Evolutionary conservation across 2,329 filamentous ascomycete genomes (phyloP).

Genomic region (Cadophora malorum): DNA sequence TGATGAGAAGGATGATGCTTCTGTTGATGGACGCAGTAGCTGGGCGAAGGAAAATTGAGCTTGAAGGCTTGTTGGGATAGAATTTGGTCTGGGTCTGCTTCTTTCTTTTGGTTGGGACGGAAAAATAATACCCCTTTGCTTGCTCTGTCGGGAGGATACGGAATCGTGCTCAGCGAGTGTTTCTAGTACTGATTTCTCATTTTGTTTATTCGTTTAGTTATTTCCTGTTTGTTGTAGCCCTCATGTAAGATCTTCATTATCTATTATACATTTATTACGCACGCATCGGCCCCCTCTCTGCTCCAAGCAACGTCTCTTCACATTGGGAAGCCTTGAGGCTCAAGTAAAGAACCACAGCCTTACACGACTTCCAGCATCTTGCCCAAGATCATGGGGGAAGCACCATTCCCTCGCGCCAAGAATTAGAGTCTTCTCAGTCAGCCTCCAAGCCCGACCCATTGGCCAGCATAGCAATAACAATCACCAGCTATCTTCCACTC

Average conservation of each 20-base stretch:
- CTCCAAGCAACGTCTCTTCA: too few species aligned
- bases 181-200: background rate
- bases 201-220: background rate
- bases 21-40: background rate
- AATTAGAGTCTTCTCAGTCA: too few species aligned
- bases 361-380: too few species aligned
- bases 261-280: too few species aligned
- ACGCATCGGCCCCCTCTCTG: too few species aligned
- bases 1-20: slow-evolving; percentile 22
- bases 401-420: too few species aligned
- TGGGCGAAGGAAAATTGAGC: slow-evolving; percentile 2
- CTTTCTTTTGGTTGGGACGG: slow-evolving; percentile 8
- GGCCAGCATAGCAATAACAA: too few species aligned
- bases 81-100: background rate
- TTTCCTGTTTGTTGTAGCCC: background rate
- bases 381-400: too few species aligned
- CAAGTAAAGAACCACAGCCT: too few species aligned
- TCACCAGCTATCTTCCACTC: too few species aligned
- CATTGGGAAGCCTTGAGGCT: too few species aligned
- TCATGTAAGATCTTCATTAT: background rate
- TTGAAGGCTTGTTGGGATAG: background rate
- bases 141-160: background rate
- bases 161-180: slow-evolving; percentile 5
- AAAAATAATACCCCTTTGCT: slow-evolving; percentile 2
- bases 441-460: too few species aligned